Base-by-base conservation (phyloP, 352 stramenopile genomes). In the Nothophytophthora sp. region DNA sequence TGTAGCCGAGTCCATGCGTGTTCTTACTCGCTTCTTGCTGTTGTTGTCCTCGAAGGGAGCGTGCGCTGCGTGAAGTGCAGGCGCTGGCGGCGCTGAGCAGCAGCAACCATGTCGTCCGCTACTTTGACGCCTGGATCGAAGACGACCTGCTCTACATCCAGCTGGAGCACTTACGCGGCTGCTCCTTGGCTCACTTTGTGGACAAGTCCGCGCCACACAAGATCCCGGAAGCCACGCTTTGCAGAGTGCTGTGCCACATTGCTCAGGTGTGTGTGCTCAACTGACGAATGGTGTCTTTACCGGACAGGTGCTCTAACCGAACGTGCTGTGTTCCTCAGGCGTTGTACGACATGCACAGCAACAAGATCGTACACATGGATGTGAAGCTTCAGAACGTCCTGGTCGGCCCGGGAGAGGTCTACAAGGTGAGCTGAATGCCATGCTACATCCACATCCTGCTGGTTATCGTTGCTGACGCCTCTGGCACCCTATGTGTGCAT, bases 111-210 rank as follows among this genome's bases (percentile, higher is more conserved):
- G 55, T 95, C 25, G 77, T 95, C 37, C 85, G 80, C 9, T 95
- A 95, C 63, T 93, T 90, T 60, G 81, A 93, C 63, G 85, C 85
- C 30, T 95, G 85, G 85, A 86, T 95, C 56, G 85, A 95, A 66
- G 79, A 95, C 50, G 81, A 95, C 10, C 45, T 93, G 60, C 71
- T 95, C 11, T 95, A 95, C 57, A 95, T 95, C 35, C 85, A 95
- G 47, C 69, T 93, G 32, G 85, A 93, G 66, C 70, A 81, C 45
- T 81, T 86, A 36, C 63, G 68, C 8, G 76, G 78, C 23, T 91
- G 82, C 55, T 89, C 66, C 28, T 63, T 95, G 32, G 58, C 68
- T 51, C 57, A 58, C 2, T 75, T 95, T 32, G 62, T 90, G 42
- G 81, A 88, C 46, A 73, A 81, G 45, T 77, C 70, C 60, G 76